phyloP scores from a whole-genome alignment of 768 basidiomycete species.

The Suillus lakei region DNA sequence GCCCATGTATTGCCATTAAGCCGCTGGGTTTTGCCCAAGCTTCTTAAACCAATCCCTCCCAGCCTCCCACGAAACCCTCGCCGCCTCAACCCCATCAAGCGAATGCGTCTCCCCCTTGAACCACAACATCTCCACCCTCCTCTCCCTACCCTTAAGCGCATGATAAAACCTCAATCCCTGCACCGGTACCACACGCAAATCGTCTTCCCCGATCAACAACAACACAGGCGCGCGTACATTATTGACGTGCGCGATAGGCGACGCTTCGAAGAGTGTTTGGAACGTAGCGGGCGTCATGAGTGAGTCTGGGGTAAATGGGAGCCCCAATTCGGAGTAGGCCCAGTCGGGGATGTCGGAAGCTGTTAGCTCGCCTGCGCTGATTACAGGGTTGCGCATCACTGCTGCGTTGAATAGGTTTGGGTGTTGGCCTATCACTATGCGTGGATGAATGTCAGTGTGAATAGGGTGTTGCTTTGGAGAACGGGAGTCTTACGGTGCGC shows the following conservation, averaged over 20 bases:
- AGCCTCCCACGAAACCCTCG: conserved; percentile 57
- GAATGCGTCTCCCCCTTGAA: conserved; percentile 69
- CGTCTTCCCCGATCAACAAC: conserved; percentile 61
- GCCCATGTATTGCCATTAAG: conserved; percentile 31
- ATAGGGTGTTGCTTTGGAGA: not conserved
- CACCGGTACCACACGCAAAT: conserved; percentile 64
- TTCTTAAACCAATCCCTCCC: conserved; percentile 53
- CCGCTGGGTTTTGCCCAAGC: not conserved
- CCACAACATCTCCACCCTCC: conserved; percentile 58
- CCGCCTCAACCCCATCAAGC: conserved; percentile 65
- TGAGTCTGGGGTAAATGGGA: conserved; percentile 37
- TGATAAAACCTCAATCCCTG: conserved; percentile 72
- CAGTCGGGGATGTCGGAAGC: conserved; percentile 75
- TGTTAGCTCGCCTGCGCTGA: conserved; percentile 58
- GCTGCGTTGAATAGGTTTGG: conserved; percentile 67
- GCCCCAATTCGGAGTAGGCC: conserved; percentile 49
- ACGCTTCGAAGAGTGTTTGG: conserved; percentile 47
- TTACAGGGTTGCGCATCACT: conserved; percentile 72
- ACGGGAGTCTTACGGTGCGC: conserved; percentile 52
- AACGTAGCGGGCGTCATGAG: conserved; percentile 52
- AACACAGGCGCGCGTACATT: conserved; percentile 57
- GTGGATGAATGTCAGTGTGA: not conserved
- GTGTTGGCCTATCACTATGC: conserved; percentile 62
- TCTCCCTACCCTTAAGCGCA: conserved; percentile 53
- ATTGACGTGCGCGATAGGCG: conserved; percentile 61